Base-by-base conservation (phyloP, 257 asterid genomes). In the Scutellaria barbata region DNA sequence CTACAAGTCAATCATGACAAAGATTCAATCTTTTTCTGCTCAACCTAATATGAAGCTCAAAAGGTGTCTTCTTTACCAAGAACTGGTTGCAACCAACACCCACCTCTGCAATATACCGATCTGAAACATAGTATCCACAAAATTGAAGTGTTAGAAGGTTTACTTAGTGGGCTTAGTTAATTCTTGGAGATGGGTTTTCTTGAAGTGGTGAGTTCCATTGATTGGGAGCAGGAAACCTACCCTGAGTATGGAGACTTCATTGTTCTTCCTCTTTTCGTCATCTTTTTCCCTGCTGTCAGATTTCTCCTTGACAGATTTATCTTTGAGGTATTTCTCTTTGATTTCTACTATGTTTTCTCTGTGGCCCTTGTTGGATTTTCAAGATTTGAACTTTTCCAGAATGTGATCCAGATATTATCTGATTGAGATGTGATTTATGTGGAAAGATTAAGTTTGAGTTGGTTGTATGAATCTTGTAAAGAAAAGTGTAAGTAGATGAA, bases 231-330 rank as follows among this genome's bases (percentile, higher is more conserved):
- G 40, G 99, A 90, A 90, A 90, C 97, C 14, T 77, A 76, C 78
- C 85, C 99, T 16, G 79, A 77, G 37, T 86, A 81, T 77, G 76
- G 74, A 78, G 99, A 95, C 84, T 92, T 95, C 77, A 8, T 78
- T 16, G 83, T 67, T 76, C 90, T 95, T 74, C 97, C 99, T 3
- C 3, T 89, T 18, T 84, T 95, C 74, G 87, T 81, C 10, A 5
- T 86, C 61, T 80, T 87, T 79, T 95, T 95, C 62, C 97, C 95
- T 0, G 40, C 89, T 22, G 75, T 88, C 18, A 80, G 98, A 18
- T 92, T 80, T 70, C 81, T 90, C 67, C 98, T 95, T 3, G 98
- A 95, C 83, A 88, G 94, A 88, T 90, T 89, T 42, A 84, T 88
- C 10, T 95, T 90, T 79, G 96, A 95, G 97, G 99, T 95, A 76